These are phyloP conservation scores for Lodderomyces theae DNA, from an alignment of 1,139 yeast species.

Conservation along the genomic window DNA sequence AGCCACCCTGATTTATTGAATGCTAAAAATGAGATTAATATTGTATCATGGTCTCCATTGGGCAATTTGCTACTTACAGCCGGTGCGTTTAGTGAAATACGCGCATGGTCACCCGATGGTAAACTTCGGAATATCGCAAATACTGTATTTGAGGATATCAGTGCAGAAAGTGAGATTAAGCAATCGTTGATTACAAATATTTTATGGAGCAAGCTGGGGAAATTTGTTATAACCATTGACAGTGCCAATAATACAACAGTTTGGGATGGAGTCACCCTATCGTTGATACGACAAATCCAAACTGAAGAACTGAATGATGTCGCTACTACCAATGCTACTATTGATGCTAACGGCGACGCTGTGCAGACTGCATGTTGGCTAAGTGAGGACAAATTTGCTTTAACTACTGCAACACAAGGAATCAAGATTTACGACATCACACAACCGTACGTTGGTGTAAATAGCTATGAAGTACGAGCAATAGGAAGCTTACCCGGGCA, in stretches of 20 bases:
- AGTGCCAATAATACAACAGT: constrained; percentile 30
- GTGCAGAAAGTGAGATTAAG: constrained; percentile 10
- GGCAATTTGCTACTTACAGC: constrained; percentile 60
- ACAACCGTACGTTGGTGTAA: constrained; percentile 12
- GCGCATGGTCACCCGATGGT: constrained; percentile 70
- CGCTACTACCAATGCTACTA: neutral
- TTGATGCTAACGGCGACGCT: neutral
- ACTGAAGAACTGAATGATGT: constrained; percentile 8
- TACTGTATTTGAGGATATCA: constrained; percentile 14
- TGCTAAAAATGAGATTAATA: constrained; percentile 31
- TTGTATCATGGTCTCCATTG: constrained; percentile 61
- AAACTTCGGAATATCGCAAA: constrained; percentile 54
- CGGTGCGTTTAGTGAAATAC: constrained; percentile 59
- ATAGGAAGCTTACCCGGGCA: constrained; percentile 72
- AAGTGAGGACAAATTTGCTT: constrained; percentile 64
- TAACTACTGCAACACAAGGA: constrained; percentile 49
- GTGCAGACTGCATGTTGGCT: constrained; percentile 64
- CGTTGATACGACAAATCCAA: constrained; percentile 29
- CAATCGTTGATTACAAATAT: constrained; percentile 22
- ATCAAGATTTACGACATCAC: constrained; percentile 57
- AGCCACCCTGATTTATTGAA: constrained; percentile 29
- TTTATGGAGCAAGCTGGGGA: constrained; percentile 38
- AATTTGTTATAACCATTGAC: constrained; percentile 34
- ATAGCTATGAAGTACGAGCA: constrained; percentile 39
- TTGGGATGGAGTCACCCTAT: constrained; percentile 39